Base-by-base conservation (phyloP, 139 green algal genomes). In the Mesotaenium endlicherianum region DNA sequence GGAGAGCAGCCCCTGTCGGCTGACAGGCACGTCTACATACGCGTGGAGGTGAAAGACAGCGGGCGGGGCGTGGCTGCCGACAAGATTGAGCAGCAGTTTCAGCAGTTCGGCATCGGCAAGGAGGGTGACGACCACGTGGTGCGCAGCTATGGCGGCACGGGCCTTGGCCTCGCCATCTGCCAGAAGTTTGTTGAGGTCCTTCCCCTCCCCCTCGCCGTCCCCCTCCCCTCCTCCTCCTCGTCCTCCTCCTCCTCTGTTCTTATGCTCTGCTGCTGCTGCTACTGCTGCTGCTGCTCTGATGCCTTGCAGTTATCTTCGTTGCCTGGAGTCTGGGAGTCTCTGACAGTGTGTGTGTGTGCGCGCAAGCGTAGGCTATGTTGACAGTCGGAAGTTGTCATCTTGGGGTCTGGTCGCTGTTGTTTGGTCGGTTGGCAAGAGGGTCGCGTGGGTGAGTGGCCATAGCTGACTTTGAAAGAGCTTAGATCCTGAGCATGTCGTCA, bases 111-210 rank as follows among this genome's bases (percentile, higher is more conserved):
- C 4, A 1, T 38, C n/a, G 69, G 38, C 0, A 5, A 77, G 42
- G 43, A 77, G 43, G 57, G 20, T 83, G 72, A 68, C 4, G 43
- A 71, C n/a, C n/a, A 77, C 14, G 26, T 3, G 47, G 90, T 50
- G 41, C 82, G 91, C 75, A 84, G 69, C 58, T 91, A 89, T 59
- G 91, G 86, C 8, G 93, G 90, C 20, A 92, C 87, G 38, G 90
- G 92, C n/a, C 86, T 94, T 43, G 91, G 92, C 16, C 87, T 94
- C 53, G 91, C 89, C 26, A 97, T 97, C 77, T 91, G 86, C 75
- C 89, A 94, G 86, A 90, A 93, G 44, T 92, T 97, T 75, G 75
- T 80, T 40, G 88, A 72, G n/a, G 90, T 75, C 11, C 34, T 11
- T 75, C 11, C 38, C 53, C 20, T 64, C 26, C 53, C 53, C 26